Evolutionary conservation across 2,329 filamentous ascomycete species (phyloP).

Genomic region (Didymosphaeria variabile): DNA sequence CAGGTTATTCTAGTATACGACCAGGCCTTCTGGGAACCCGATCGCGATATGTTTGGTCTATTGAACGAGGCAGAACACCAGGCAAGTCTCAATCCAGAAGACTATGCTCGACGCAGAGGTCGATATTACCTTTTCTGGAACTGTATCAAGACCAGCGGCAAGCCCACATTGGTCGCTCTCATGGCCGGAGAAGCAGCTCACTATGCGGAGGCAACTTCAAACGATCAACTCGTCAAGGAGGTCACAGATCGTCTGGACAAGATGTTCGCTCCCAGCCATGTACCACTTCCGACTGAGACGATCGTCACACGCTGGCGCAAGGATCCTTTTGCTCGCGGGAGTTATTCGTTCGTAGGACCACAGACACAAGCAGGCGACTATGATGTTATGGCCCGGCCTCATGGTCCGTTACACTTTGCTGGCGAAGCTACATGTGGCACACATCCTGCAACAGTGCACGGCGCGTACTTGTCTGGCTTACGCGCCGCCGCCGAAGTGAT

Average conservation of each 20-base stretch:
- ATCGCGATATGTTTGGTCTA: constrained; percentile 92
- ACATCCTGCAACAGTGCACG: constrained; percentile 95
- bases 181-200: constrained; percentile 97
- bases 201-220: constrained; percentile 79
- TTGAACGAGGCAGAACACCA: constrained; percentile 76
- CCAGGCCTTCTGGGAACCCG: constrained; percentile 87
- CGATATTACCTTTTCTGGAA: constrained; percentile 99
- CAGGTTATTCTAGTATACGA: constrained; percentile 85
- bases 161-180: constrained; percentile 84
- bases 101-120: constrained; percentile 82
- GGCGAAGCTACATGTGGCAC: constrained; percentile 96
- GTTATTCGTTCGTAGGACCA: constrained; percentile 92
- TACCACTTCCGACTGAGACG: constrained; percentile 83
- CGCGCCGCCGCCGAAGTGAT: constrained; percentile 88
- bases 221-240: constrained; percentile 80
- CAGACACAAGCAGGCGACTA: constrained; percentile 87
- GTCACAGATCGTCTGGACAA: constrained; percentile 80
- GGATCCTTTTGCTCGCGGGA: constrained; percentile 90
- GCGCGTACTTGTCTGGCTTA: constrained; percentile 92
- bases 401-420: constrained; percentile 92
- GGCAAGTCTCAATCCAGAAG: constrained; percentile 77
- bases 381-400: constrained; percentile 82
- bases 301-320: constrained; percentile 93
- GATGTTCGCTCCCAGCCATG: constrained; percentile 70
- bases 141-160: constrained; percentile 85